phyloP scores from a whole-genome alignment of 306 rosid species.

The Prunus mira region DNA sequence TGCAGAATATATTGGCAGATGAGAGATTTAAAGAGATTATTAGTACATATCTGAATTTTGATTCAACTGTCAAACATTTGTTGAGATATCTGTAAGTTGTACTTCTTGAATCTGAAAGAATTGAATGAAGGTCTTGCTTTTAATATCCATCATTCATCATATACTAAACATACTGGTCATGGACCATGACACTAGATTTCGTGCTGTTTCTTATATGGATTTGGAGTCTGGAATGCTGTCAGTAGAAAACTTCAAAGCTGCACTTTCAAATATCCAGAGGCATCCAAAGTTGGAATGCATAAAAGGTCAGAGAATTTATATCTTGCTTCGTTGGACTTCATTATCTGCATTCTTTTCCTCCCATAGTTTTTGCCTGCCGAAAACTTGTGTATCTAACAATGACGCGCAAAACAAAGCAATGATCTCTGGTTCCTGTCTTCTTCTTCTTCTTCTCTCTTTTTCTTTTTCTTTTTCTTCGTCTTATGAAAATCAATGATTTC shows the following conservation, averaged over 20 bases:
- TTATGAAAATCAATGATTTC: background rate
- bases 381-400: background rate
- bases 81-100: constrained; percentile 72
- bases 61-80: constrained; percentile 62
- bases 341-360: background rate
- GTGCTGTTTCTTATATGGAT: constrained; percentile 73
- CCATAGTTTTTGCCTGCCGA: background rate
- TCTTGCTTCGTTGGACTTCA: constrained; percentile 5
- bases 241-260: constrained; percentile 58
- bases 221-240: constrained; percentile 64
- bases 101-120: constrained; percentile 19
- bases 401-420: background rate
- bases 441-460: background rate
- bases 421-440: background rate
- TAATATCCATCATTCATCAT: background rate
- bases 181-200: constrained; percentile 53
- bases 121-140: background rate
- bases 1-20: constrained; percentile 70
- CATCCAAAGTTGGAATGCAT: constrained; percentile 79
- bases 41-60: constrained; percentile 37
- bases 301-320: constrained; percentile 48
- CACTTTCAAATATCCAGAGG: constrained; percentile 62
- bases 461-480: background rate
- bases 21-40: constrained; percentile 55
- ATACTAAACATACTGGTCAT: constrained; percentile 27